Evolutionary conservation across 2,329 filamentous ascomycete genomes (phyloP).

Genomic region (Aphanocladium album): DNA sequence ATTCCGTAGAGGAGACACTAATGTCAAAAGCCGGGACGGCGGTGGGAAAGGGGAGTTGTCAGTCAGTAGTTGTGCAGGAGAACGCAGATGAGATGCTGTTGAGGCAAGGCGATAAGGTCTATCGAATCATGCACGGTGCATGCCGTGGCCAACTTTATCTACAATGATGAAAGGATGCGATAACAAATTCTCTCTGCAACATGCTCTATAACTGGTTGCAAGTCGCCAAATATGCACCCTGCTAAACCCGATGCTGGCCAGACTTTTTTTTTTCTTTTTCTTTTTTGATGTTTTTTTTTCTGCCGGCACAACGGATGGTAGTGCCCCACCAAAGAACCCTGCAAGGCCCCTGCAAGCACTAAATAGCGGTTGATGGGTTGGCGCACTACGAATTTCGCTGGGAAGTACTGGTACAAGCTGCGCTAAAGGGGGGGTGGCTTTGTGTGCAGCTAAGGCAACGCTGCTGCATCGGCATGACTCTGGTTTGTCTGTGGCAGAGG

Average conservation of each 20-base stretch:
- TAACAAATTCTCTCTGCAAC: too few relatives aligned
- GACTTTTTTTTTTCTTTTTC: background rate
- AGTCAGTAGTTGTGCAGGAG: background rate
- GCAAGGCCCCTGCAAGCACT: background rate
- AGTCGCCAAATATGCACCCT: too few relatives aligned
- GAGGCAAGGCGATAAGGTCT: too few relatives aligned
- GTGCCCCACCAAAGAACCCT: constrained; percentile 4
- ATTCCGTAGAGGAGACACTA: constrained; percentile 2
- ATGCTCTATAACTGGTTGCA: too few relatives aligned
- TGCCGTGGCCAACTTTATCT: too few relatives aligned
- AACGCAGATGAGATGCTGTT: too few relatives aligned
- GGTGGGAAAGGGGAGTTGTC: constrained; percentile 11
- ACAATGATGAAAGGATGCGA: too few relatives aligned
- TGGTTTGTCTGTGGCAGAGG: background rate
- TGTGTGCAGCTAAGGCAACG: background rate
- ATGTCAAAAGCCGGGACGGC: background rate
- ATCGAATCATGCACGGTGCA: too few relatives aligned
- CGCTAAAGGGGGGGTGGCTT: background rate
- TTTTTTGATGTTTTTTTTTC: background rate
- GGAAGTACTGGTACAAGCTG: constrained; percentile 20
- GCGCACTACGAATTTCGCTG: constrained; percentile 16
- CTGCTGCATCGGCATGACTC: background rate
- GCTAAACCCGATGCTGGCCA: background rate
- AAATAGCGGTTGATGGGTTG: constrained; percentile 21
- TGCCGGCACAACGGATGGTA: constrained; percentile 1